Evolutionary conservation across 2,329 filamentous ascomycete species (phyloP), one percentile per base, ranked within the genome.

Genomic region (Pestalotiopsis sp.): DNA sequence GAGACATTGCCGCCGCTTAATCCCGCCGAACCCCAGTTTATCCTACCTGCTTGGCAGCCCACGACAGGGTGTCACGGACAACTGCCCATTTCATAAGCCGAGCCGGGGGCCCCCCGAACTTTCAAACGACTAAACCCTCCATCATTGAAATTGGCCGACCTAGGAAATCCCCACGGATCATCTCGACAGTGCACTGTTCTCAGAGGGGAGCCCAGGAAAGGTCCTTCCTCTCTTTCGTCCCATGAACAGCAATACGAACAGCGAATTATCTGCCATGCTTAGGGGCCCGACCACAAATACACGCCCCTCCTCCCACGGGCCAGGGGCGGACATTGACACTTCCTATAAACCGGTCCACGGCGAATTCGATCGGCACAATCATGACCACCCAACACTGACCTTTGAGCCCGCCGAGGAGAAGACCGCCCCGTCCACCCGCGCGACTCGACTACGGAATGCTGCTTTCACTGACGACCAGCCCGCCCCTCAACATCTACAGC

Each of bases 371-470:
- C 68, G 68, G 70, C 68, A 64, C 64, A 59, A 66, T 56, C 68
- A 68, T 68, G 68, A 49, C 64, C 60, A 70, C 70, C 9, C 73
- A 67, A 68, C 70, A 17, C 70, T 74, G 68, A 72, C 71, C n/a
- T 75, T 75, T 67, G 74, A 75, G 49, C 69, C 70, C 11, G 49
- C 71, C 45, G 72, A 76, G 39, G 68, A 66, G 20, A 66, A 67
- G 41, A 61, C 67, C 64, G 61, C 73, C 45, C 58, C 68, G 68
- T 73, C 68, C 39, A 13, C 13, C n/a, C 63, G 27, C n/a, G 12
- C 36, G 12, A 25, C 63, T 56, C 63, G 23, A 38, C 12, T 38
- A 36, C 63, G 63, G 20, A 27, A 56, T 20, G 20, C 64, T 36
- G 25, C 31, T 56, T 36, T 57, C 57, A 12, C 67, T 36, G 67